phyloP scores from a whole-genome alignment of 2,329 filamentous ascomycete species.

The Colletotrichum sp. region DNA sequence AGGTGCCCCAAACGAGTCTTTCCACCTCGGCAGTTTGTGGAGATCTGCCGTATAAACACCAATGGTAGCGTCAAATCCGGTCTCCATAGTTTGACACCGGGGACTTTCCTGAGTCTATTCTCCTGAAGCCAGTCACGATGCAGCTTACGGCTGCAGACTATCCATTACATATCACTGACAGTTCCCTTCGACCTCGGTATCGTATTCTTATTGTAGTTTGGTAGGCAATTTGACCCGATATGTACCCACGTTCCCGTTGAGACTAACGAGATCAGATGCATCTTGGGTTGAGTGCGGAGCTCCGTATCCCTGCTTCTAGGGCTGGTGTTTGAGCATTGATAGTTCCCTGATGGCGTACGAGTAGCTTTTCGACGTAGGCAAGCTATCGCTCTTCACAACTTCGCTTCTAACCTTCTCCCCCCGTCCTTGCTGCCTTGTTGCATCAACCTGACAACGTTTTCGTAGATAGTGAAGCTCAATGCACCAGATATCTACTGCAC shows the following conservation, averaged over 20 bases:
- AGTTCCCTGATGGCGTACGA: neutral
- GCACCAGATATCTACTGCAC: neutral
- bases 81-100: neutral
- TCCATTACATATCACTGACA: neutral
- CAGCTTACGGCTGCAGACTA: neutral
- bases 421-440: neutral
- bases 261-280: neutral
- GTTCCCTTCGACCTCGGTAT: neutral
- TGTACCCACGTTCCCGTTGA: neutral
- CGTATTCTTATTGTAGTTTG: neutral
- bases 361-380: neutral
- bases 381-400: neutral
- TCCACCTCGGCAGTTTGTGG: neutral
- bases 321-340: neutral
- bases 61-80: neutral
- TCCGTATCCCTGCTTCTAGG: neutral
- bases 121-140: neutral
- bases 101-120: neutral
- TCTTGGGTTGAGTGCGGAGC: neutral
- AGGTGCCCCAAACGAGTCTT: neutral
- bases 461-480: neutral
- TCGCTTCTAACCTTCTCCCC: neutral
- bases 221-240: neutral
- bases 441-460: neutral
- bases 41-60: neutral